These are phyloP conservation scores for Yarrowia sp. DNA, from an alignment of 805 yeast species.

Conservation along the genomic window DNA sequence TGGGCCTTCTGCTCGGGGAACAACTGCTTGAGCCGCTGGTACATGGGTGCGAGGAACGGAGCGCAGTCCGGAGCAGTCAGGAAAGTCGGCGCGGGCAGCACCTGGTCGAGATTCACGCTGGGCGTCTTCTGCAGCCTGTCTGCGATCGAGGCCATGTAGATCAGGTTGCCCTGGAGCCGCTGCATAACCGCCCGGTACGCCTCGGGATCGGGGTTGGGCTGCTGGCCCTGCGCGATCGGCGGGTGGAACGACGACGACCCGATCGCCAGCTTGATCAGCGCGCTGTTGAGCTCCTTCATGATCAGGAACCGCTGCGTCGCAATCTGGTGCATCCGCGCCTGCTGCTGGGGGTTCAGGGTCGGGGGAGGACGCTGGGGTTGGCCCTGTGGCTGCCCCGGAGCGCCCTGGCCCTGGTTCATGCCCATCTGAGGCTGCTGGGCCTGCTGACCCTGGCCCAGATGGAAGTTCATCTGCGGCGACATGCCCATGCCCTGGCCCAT, in stretches of 20 bases:
- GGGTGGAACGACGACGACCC: constrained; percentile 22
- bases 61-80: constrained; percentile 26
- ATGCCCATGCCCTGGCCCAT: neutral
- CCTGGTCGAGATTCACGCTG: neutral
- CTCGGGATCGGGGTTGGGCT: constrained; percentile 27
- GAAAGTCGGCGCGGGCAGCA: neutral
- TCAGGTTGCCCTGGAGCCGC: constrained; percentile 40
- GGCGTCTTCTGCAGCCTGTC: constrained; percentile 29
- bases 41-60: neutral
- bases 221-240: neutral
- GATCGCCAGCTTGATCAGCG: constrained; percentile 34
- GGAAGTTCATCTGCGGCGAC: constrained; percentile 22
- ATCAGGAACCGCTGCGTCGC: constrained; percentile 33
- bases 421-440: no score
- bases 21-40: constrained; percentile 14
- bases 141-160: constrained; percentile 38
- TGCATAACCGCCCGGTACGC: constrained; percentile 35
- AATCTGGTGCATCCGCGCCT: neutral
- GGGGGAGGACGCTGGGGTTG: neutral
- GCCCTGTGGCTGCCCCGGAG: neutral
- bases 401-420: neutral
- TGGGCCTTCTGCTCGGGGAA: neutral
- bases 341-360: neutral
- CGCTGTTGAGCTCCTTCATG: constrained; percentile 38
- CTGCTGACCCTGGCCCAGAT: neutral